These are phyloP conservation scores for Coemansia sp. DNA, from an alignment of 192 early-diverging fungal genomes.

Conservation along the genomic window DNA sequence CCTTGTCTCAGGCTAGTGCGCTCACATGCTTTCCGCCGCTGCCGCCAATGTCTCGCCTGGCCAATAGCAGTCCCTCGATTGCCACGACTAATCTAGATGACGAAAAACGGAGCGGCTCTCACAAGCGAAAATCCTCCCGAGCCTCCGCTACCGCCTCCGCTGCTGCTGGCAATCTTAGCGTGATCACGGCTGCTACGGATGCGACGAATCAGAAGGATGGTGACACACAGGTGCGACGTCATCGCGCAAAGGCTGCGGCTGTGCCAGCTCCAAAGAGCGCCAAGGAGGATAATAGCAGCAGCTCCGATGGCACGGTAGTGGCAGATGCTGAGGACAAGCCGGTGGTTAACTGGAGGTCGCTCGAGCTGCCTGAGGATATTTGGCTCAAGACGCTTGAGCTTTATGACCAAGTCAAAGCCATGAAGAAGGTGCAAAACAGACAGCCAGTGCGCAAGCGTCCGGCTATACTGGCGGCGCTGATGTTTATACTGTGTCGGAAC, in stretches of 20 bases:
- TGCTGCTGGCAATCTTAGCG: not conserved
- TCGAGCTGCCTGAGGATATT: slow-evolving; percentile 36
- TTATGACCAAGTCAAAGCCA: slow-evolving; percentile 58
- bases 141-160: not conserved
- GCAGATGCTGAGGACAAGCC: slow-evolving; percentile 5
- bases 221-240: not conserved
- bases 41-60: not conserved
- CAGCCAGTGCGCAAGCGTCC: slow-evolving; percentile 63
- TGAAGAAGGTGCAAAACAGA: slow-evolving; percentile 64
- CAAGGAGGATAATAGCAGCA: not conserved
- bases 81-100: not conserved
- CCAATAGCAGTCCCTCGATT: slow-evolving; percentile 8
- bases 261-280: not conserved
- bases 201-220: not conserved
- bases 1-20: not conserved
- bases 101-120: not conserved
- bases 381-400: slow-evolving; percentile 38
- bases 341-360: slow-evolving; percentile 36
- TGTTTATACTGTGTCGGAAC: slow-evolving; percentile 61
- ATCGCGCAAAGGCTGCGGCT: not conserved
- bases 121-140: slow-evolving; percentile 4
- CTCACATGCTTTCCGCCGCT: not conserved
- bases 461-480: slow-evolving; percentile 61
- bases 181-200: not conserved
- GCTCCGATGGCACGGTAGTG: not conserved